These are phyloP conservation scores for Globisporangium uncinulatum DNA, from an alignment of 352 stramenopile species.

Conservation along the genomic window DNA sequence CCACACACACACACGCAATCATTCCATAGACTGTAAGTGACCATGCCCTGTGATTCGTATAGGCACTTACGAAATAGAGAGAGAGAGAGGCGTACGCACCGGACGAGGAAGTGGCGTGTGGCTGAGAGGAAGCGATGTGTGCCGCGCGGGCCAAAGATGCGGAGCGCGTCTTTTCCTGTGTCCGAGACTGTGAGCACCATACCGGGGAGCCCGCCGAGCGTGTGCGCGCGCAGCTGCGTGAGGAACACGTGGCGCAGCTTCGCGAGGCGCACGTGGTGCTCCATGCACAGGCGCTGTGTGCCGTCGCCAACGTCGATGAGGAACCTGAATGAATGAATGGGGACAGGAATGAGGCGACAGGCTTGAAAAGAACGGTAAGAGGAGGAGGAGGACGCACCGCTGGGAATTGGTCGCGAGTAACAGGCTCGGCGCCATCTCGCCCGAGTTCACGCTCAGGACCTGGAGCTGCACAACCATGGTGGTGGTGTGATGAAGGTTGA, in stretches of 20 bases:
- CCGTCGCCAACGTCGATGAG: constrained; percentile 89
- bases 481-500: no score
- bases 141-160: constrained; percentile 63
- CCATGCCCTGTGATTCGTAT: background rate
- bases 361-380: background rate
- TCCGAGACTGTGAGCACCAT: constrained; percentile 89
- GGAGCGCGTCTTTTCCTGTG: constrained; percentile 69
- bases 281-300: constrained; percentile 88
- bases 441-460: constrained; percentile 65
- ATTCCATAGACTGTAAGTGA: background rate
- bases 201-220: constrained; percentile 77
- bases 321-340: constrained; percentile 33
- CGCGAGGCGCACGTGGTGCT: constrained; percentile 84
- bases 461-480: constrained; percentile 74
- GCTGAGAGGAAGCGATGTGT: constrained; percentile 65
- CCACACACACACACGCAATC: background rate
- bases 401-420: constrained; percentile 63
- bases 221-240: constrained; percentile 72
- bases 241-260: constrained; percentile 85
- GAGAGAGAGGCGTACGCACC: constrained; percentile 8
- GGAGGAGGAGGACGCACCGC: constrained; percentile 22
- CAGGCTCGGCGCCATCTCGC: constrained; percentile 68
- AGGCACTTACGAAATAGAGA: background rate
- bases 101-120: constrained; percentile 81
- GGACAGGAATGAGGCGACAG: no score